A percentile compares a stretch with the other conserved stretches of the same genome.
phyloP scores from a whole-genome alignment of 805 yeast genomes.

The Yarrowia bubula region DNA sequence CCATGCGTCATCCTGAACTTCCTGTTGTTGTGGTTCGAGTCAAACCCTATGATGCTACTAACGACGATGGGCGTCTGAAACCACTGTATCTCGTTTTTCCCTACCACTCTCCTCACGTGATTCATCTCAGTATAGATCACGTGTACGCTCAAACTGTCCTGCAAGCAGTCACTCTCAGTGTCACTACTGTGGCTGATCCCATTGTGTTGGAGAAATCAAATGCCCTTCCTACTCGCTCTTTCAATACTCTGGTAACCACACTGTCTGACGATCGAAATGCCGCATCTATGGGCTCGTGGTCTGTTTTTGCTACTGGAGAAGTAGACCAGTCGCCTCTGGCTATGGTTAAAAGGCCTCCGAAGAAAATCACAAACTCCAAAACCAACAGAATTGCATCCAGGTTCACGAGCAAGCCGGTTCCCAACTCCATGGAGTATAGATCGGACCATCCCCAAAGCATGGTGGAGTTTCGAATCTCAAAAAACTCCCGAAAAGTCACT shows the following conservation, averaged over 20 bases:
- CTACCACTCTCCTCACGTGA: slow-evolving; percentile 59
- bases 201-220: slow-evolving; percentile 43
- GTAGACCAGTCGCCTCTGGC: slow-evolving; percentile 59
- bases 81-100: slow-evolving; percentile 71
- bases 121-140: slow-evolving; percentile 53
- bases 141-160: slow-evolving; percentile 53
- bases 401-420: background rate
- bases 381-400: slow-evolving; percentile 5
- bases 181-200: slow-evolving; percentile 48
- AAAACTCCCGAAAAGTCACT: slow-evolving; percentile 32
- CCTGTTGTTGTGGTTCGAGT: slow-evolving; percentile 62
- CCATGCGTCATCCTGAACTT: slow-evolving; percentile 60
- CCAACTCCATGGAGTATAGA: slow-evolving; percentile 11
- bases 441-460: slow-evolving; percentile 29
- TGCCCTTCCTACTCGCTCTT: slow-evolving; percentile 45
- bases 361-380: background rate
- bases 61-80: slow-evolving; percentile 38
- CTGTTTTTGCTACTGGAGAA: slow-evolving; percentile 61
- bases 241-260: slow-evolving; percentile 56
- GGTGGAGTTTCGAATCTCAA: slow-evolving; percentile 28
- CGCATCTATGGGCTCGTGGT: slow-evolving; percentile 69
- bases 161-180: slow-evolving; percentile 57
- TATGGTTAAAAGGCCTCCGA: slow-evolving; percentile 1
- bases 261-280: slow-evolving; percentile 64
- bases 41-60: slow-evolving; percentile 57